These are phyloP conservation scores for Naematelia encephala DNA, from an alignment of 768 basidiomycete species.

Conservation along the genomic window DNA sequence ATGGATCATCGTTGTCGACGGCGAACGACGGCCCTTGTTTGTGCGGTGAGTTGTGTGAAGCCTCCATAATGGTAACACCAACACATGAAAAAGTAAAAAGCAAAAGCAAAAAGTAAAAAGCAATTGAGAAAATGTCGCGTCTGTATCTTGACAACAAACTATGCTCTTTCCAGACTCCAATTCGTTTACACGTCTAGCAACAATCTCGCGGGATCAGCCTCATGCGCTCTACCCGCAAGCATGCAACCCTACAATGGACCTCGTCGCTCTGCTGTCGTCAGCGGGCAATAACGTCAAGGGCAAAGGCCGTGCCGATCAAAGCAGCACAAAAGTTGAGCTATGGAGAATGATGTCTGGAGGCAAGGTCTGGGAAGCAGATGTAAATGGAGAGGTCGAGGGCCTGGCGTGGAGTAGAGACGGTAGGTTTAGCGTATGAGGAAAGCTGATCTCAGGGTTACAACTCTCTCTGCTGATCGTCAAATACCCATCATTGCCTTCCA, in stretches of 20 bases:
- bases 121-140: too few relatives aligned
- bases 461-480: conserved; percentile 21
- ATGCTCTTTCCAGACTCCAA: neutral
- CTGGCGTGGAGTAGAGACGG: conserved; percentile 40
- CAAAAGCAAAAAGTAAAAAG: neutral
- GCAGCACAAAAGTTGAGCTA: conserved; percentile 12
- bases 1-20: neutral
- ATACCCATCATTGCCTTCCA: neutral
- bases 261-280: conserved; percentile 25
- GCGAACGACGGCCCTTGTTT: neutral
- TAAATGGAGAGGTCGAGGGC: conserved; percentile 18
- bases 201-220: conserved; percentile 12
- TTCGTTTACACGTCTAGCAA: conserved; percentile 33
- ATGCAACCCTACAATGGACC: conserved; percentile 44
- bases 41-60: neutral
- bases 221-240: conserved; percentile 28
- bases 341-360: conserved; percentile 19
- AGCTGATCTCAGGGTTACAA: conserved; percentile 19
- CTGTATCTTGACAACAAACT: too few relatives aligned
- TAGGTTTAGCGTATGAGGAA: conserved; percentile 5
- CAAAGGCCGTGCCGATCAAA: conserved; percentile 2
- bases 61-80: too few relatives aligned
- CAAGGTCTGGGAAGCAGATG: conserved; percentile 38
- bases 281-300: conserved; percentile 1
- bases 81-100: too few relatives aligned